Conservation (phyloP, 2,329 filamentous ascomycete genomes). For the Tolypocladium inflatum region DNA sequence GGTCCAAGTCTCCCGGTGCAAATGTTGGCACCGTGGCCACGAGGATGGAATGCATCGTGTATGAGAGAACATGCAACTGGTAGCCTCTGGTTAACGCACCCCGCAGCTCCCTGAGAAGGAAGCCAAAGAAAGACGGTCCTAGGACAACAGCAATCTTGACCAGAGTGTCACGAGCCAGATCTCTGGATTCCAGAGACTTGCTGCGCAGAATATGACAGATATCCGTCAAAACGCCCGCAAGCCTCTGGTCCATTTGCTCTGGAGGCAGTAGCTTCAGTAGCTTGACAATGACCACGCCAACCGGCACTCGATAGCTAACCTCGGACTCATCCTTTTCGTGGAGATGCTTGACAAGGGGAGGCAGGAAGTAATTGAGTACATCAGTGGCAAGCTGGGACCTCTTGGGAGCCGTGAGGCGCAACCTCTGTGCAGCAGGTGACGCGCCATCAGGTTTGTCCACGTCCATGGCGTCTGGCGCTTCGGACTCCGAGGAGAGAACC, state of each 20-base stretch:
- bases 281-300: conserved; percentile 83
- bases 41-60: conserved; percentile 86
- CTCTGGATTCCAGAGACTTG: conserved; percentile 77
- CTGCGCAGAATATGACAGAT: conserved; percentile 89
- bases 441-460: conserved; percentile 22
- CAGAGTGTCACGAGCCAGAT: conserved; percentile 83
- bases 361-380: conserved; percentile 65
- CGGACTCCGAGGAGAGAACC: conserved; percentile 40
- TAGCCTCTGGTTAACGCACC: conserved; percentile 78
- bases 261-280: conserved; percentile 71
- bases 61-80: conserved; percentile 90
- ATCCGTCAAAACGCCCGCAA: conserved; percentile 81
- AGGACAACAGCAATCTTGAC: conserved; percentile 74
- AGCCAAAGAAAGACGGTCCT: conserved; percentile 76
- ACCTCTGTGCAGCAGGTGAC: conserved; percentile 24
- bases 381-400: conserved; percentile 61
- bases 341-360: conserved; percentile 71
- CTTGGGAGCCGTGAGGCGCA: conserved; percentile 58
- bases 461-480: conserved; percentile 30
- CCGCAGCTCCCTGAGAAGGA: conserved; percentile 85
- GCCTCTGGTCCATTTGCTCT: conserved; percentile 59
- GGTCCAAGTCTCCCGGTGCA: conserved; percentile 76
- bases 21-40: conserved; percentile 65
- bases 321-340: conserved; percentile 93
- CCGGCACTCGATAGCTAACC: conserved; percentile 84